Percentiles rank a stretch among this genome's conserved stretches.
These are phyloP conservation scores for Datura wrightii DNA, from an alignment of 257 asterid species.

Conservation along the genomic window DNA sequence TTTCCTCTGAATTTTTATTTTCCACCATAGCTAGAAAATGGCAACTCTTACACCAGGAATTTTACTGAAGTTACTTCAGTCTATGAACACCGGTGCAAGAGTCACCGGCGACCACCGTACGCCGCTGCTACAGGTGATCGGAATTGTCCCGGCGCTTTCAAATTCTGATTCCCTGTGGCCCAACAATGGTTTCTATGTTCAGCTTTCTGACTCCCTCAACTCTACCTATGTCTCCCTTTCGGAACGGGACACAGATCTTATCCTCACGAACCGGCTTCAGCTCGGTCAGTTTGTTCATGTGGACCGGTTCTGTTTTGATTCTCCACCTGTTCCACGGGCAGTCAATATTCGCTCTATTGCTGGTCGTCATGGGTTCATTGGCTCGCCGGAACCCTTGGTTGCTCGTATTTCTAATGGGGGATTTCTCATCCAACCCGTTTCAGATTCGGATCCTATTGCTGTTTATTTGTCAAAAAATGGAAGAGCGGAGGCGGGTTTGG, in stretches of 20 bases:
- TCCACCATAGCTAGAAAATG: conserved; percentile 42
- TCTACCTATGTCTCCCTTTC: conserved; percentile 94
- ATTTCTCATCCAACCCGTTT: conserved; percentile 74
- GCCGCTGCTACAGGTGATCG: conserved; percentile 91
- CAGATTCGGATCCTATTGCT: conserved; percentile 74
- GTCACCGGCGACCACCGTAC: conserved; percentile 98
- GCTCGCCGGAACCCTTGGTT: conserved; percentile 78
- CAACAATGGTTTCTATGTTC: conserved; percentile 82
- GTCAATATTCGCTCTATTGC: conserved; percentile 76
- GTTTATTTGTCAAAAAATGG: conserved; percentile 52
- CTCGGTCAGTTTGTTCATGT: conserved; percentile 86
- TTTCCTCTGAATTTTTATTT: not conserved
- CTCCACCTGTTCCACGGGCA: conserved; percentile 74
- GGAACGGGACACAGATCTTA: conserved; percentile 79
- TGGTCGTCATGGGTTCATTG: conserved; percentile 78
- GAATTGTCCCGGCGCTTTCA: conserved; percentile 87
- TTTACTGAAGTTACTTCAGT: conserved; percentile 83
- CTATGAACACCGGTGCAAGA: conserved; percentile 75
- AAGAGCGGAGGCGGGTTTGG: conserved; percentile 41
- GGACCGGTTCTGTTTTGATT: conserved; percentile 74
- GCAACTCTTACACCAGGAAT: conserved; percentile 89
- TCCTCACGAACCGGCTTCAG: conserved; percentile 84
- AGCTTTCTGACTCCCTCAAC: conserved; percentile 87
- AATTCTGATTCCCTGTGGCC: conserved; percentile 77
- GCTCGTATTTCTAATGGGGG: conserved; percentile 68